Conservation (phyloP, 306 rosid species). For the Lotus japonicus region DNA sequence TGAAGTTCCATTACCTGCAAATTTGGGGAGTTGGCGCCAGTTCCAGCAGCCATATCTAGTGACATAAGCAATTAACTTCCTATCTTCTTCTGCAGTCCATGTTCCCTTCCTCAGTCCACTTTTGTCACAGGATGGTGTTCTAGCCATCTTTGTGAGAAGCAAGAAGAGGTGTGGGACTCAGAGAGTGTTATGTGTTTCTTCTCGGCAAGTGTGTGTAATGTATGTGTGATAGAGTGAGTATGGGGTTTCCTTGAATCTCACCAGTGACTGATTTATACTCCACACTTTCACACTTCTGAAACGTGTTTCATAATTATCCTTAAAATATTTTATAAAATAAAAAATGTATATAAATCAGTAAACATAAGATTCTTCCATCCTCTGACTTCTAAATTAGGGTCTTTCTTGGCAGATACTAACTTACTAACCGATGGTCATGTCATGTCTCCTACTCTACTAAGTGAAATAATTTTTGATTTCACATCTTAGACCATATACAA, state of each 20-base stretch:
- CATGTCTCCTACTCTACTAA: too few relatives aligned
- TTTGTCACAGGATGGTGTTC: constrained; percentile 57
- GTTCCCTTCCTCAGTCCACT: constrained; percentile 68
- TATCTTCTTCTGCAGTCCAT: constrained; percentile 84
- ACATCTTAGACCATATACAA: too few relatives aligned
- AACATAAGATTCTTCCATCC: too few relatives aligned
- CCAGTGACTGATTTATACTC: not conserved
- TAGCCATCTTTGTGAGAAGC: constrained; percentile 34
- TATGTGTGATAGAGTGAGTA: not conserved
- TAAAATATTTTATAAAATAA: too few relatives aligned
- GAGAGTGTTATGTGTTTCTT: not conserved
- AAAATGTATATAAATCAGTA: too few relatives aligned
- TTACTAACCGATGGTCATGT: too few relatives aligned
- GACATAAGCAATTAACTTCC: constrained; percentile 63
- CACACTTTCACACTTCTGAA: too few relatives aligned
- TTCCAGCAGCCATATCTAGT: constrained; percentile 78
- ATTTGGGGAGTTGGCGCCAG: constrained; percentile 91
- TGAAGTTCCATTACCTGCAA: constrained; percentile 43
- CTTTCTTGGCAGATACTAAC: too few relatives aligned
- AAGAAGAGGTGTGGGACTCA: too few relatives aligned
- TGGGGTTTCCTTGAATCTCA: not conserved
- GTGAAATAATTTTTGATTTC: too few relatives aligned
- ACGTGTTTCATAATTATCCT: too few relatives aligned
- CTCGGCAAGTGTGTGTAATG: not conserved
- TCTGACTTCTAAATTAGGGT: too few relatives aligned